Evolutionary conservation across 345 rosid species (phyloP), one percentile per base, ranked within the genome.

Genomic region (Leavenworthia alabamica): DNA sequence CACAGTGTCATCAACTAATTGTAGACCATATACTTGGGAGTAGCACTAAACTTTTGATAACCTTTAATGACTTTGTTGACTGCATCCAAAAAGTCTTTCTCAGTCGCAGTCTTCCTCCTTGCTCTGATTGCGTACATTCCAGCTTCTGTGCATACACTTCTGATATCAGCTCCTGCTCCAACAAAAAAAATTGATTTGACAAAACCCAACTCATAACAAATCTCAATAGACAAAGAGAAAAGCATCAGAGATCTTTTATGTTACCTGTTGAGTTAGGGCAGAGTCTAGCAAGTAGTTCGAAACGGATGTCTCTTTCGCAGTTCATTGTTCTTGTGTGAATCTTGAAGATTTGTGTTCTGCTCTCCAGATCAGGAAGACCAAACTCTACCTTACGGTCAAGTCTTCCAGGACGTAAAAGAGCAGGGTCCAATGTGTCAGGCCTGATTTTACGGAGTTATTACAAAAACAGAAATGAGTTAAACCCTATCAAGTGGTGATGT

Each of bases 71-170:
- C 98, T 68, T 91, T 91, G 81, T 91, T 86, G 46, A 91, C 96
- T n/a, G 98, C 98, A 40, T 91, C 98, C 13, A 91, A 80, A 72
- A 91, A 91, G 68, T 91, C 98, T 51, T 91, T 88, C 80, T 91
- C 98, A 0, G 98, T 91, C 49, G 88, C 98, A 0, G 96, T 91
- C 76, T 91, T 91, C 64, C 96, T 77, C 36, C 98, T 74, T 2
- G 96, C 98, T 45, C 98, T 71, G 54, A 91, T 88, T 4, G 98
- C 96, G 54, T 67, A 88, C 98, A 91, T 86, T 14, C 98, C 98
- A 2, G 98, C 98, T 71, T 91, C 98, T 0, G 98, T 91, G 80
- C 98, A 91, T 8, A 91, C 98, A 51, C 96, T 88, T 68, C 98
- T 75, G 36, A 91, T 91, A 66, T 91, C 96, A 60, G 98, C 96